These are phyloP conservation scores for Metarhizium humberi DNA, from an alignment of 2,329 filamentous ascomycete genomes.

Conservation along the genomic window DNA sequence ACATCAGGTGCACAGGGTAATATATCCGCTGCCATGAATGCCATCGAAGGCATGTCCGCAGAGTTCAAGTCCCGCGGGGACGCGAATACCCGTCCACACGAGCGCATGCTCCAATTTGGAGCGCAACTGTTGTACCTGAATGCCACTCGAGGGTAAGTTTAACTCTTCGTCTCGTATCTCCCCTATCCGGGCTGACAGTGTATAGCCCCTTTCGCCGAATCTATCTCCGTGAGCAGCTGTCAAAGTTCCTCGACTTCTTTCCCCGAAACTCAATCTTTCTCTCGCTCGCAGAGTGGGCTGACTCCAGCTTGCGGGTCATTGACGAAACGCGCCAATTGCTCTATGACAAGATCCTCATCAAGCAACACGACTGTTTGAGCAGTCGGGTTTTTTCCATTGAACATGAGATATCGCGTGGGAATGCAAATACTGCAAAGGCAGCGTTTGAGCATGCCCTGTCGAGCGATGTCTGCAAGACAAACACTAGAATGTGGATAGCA, in stretches of 20 bases:
- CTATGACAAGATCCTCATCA: slow-evolving; percentile 37
- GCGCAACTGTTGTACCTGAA: slow-evolving; percentile 59
- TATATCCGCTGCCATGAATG: slow-evolving; percentile 39
- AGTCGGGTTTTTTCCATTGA: slow-evolving; percentile 40
- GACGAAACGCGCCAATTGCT: slow-evolving; percentile 67
- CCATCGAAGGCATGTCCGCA: slow-evolving; percentile 30
- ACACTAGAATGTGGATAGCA: slow-evolving; percentile 35
- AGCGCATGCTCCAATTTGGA: slow-evolving; percentile 61
- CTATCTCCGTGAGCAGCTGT: slow-evolving; percentile 53
- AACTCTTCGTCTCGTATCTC: neutral
- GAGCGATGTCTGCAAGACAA: slow-evolving; percentile 28
- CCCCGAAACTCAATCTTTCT: slow-evolving; percentile 72
- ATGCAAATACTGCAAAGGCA: slow-evolving; percentile 36
- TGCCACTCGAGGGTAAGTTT: slow-evolving; percentile 43
- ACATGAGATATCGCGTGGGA: slow-evolving; percentile 40
- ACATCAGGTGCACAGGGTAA: slow-evolving; percentile 41
- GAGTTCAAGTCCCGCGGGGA: slow-evolving; percentile 30
- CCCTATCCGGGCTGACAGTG: neutral
- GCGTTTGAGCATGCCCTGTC: slow-evolving; percentile 44
- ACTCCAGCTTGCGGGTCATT: slow-evolving; percentile 61
- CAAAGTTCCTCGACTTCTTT: slow-evolving; percentile 52
- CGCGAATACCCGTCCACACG: slow-evolving; percentile 32
- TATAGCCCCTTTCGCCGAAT: slow-evolving; percentile 56
- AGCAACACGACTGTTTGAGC: slow-evolving; percentile 29
- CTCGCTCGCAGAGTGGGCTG: slow-evolving; percentile 62